Evolutionary conservation across 805 yeast genomes (phyloP).

Genomic region (Pichia sporocuriosa): DNA sequence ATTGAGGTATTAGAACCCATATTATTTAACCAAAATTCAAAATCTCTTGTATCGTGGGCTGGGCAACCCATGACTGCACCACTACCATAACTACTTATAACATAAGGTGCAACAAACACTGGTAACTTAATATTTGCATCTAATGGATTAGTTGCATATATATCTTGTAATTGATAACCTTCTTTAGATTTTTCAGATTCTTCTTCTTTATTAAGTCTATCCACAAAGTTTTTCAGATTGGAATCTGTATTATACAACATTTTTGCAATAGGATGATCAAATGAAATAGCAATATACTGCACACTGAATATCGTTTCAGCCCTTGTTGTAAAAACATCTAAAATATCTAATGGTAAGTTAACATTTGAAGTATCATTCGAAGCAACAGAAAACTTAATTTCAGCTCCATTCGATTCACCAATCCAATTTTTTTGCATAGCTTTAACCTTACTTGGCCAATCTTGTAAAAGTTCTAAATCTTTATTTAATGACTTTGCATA

Average conservation of each 20-base stretch:
- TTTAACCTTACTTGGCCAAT: constrained; percentile 89
- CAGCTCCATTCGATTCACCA: constrained; percentile 79
- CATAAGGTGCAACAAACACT: constrained; percentile 87
- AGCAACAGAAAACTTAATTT: constrained; percentile 42
- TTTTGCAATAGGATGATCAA: constrained; percentile 57
- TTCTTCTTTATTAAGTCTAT: constrained; percentile 29
- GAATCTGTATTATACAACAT: constrained; percentile 33
- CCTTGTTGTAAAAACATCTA: constrained; percentile 75
- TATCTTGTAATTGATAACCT: constrained; percentile 47
- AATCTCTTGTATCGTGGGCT: constrained; percentile 84
- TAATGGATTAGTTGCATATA: constrained; percentile 57
- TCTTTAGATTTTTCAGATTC: constrained; percentile 39
- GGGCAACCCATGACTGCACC: constrained; percentile 99
- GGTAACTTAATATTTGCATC: constrained; percentile 45
- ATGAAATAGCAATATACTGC: constrained; percentile 74
- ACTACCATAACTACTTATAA: constrained; percentile 71
- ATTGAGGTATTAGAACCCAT: constrained; percentile 37
- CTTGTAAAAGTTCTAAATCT: constrained; percentile 53
- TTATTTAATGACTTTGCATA: constrained; percentile 61
- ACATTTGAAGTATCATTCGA: constrained; percentile 10
- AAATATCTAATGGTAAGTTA: constrained; percentile 15
- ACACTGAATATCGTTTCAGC: constrained; percentile 83
- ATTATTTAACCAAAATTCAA: constrained; percentile 68
- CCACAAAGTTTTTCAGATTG: constrained; percentile 42
- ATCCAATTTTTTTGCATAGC: constrained; percentile 94